phyloP scores from a whole-genome alignment of 306 rosid species.

The Macrotyloma uniflorum region DNA sequence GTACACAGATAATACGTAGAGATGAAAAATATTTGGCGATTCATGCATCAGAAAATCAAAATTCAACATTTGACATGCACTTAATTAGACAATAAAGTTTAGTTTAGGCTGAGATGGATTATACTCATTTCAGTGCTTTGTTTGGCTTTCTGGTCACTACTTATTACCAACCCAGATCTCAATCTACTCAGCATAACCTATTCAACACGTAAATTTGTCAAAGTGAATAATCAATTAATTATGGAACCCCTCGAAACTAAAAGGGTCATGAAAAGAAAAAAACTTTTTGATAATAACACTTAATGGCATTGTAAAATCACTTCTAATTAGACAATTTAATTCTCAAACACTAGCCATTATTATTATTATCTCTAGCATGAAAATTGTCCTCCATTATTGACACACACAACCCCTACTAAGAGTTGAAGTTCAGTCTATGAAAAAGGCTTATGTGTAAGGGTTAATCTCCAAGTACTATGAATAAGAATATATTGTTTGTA shows the following conservation, averaged over 20 bases:
- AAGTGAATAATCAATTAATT: conserved; percentile 16
- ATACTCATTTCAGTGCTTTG: conserved; percentile 18
- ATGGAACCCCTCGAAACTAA: conserved; percentile 23
- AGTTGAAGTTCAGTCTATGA: conserved; percentile 15
- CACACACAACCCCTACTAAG: conserved; percentile 24
- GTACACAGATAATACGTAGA: not conserved
- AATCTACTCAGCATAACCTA: conserved; percentile 29
- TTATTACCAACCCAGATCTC: conserved; percentile 22
- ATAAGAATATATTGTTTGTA: conserved; percentile 33
- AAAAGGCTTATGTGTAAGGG: conserved; percentile 21
- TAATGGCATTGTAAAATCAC: conserved; percentile 9
- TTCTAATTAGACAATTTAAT: not conserved
- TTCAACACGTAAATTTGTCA: conserved; percentile 17
- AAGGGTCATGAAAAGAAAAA: conserved; percentile 12
- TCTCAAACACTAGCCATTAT: not conserved
- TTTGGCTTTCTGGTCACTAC: not conserved
- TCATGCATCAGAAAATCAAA: not conserved
- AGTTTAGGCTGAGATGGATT: conserved; percentile 17
- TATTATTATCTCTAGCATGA: not conserved
- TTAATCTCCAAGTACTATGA: conserved; percentile 17
- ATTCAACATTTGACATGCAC: not conserved
- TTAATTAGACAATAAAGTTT: too few species aligned
- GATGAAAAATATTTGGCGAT: not conserved
- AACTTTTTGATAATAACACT: conserved; percentile 7
- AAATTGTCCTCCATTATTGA: conserved; percentile 8